Base-by-base conservation (phyloP, 179 eudicot genomes). In the Beta lomatogona region DNA sequence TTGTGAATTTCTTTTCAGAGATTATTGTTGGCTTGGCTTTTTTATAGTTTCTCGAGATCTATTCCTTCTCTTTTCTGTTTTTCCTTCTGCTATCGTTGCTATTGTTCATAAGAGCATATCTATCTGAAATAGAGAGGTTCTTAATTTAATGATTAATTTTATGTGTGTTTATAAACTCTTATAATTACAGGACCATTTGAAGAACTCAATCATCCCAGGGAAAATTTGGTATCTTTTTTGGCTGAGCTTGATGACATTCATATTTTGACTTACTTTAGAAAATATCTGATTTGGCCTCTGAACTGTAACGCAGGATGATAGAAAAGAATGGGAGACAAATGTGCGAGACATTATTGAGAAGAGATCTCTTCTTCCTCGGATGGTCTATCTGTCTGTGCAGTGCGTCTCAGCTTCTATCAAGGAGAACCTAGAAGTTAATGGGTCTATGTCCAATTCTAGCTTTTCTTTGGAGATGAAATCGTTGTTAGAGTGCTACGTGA, bases 361-460 rank as follows among this genome's bases (percentile, higher is more conserved):
- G 86, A 87, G 97, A 84, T 94, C 93, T 75, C 89, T 94, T 77
- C 89, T 96, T 77, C 98, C 99, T 55, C 87, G 98, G 82, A 82
- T 92, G 92, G 86, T 96, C 72, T 89, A 89, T 88, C 82, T 96
- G 79, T 92, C 99, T 69, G 80, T 92, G 75, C 89, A 88, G 71
- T 91, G 94, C 88, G 97, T 95, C 80, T 89, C 97, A 16, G 86
- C 86, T 65, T 89, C 92, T 22, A 78, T 77, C 65, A 94, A 91
- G 86, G 93, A 87, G 82, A 88, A 78, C 77, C 69, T 77, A 79
- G 90, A 86, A 82, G 82, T 86, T 82, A 94, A 91, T 88, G 98
- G 94, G 64, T 88, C 97, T 57, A 54, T 64, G 18, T 64, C 73
- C 79, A 88, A 91, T 63, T 86, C 90, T 44, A 81, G 82, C 78